Evolutionary conservation across 1,284 basidiomycete species (phyloP).

Genomic region (Fomitopsis schrenkii): DNA sequence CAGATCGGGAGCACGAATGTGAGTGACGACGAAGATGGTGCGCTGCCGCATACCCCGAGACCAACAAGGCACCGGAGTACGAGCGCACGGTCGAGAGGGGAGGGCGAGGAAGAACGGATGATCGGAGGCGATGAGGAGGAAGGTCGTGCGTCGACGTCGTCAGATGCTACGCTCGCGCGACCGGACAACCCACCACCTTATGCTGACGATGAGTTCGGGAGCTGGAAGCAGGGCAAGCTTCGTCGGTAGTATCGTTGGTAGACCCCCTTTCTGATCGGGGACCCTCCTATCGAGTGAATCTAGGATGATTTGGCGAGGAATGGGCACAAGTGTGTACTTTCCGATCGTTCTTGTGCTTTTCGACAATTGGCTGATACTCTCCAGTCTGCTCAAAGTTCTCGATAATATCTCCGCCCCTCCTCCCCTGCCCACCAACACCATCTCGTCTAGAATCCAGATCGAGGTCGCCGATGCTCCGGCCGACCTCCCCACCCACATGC

Average conservation of each 20-base stretch:
- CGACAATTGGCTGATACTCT: background rate
- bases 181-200: constrained; percentile 18
- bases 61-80: background rate
- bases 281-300: constrained; percentile 30
- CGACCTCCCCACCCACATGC: constrained; percentile 48
- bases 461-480: constrained; percentile 26
- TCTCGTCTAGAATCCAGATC: constrained; percentile 23
- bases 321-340: constrained; percentile 28
- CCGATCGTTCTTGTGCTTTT: background rate
- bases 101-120: constrained; percentile 21
- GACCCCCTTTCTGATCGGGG: background rate
- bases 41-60: constrained; percentile 2
- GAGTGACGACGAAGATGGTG: constrained; percentile 54
- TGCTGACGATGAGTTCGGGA: constrained; percentile 22
- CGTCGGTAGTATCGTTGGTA: background rate
- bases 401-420: constrained; percentile 10
- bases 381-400: constrained; percentile 10
- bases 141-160: constrained; percentile 31
- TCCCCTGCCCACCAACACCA: background rate
- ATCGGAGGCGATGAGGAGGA: constrained; percentile 20
- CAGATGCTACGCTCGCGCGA: constrained; percentile 33
- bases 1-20: constrained; percentile 49
- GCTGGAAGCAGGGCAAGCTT: constrained; percentile 17
- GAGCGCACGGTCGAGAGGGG: background rate
- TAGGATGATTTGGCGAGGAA: constrained; percentile 27